A percentile compares a stretch with the other conserved stretches of the same genome.
These are phyloP conservation scores for Phytophthora kernoviae DNA, from an alignment of 352 stramenopile species.

Conservation along the genomic window DNA sequence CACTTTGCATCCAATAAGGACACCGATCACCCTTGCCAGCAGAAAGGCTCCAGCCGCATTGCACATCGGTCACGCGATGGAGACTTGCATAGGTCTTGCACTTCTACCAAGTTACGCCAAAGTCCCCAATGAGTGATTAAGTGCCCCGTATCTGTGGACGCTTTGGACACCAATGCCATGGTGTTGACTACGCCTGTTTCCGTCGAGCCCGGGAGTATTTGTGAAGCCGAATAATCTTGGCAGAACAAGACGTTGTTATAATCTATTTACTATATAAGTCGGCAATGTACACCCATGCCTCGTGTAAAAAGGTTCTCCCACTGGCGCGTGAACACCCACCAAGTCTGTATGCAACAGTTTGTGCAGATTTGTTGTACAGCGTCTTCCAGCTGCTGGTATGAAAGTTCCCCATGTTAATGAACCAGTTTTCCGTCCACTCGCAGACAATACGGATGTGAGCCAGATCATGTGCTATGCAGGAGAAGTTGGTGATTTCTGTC, in stretches of 20 bases:
- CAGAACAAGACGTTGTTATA: conserved; percentile 34
- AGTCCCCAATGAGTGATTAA: not conserved
- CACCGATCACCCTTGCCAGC: not conserved
- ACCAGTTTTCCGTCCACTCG: conserved; percentile 5
- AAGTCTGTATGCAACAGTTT: not conserved
- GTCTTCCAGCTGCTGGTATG: conserved; percentile 4
- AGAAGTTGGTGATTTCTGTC: too few relatives aligned
- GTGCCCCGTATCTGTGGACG: not conserved
- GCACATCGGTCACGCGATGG: not conserved
- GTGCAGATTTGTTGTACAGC: not conserved
- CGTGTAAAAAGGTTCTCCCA: conserved; percentile 25
- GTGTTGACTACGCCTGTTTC: not conserved
- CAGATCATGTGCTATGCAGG: not conserved
- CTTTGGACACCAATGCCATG: not conserved
- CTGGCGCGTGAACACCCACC: conserved; percentile 18
- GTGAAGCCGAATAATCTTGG: conserved; percentile 7
- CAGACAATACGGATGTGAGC: not conserved
- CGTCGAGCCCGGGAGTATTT: not conserved
- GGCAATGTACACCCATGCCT: conserved; percentile 20
- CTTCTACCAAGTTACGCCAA: not conserved
- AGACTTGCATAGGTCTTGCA: not conserved
- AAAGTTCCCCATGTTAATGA: not conserved
- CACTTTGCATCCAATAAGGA: too few relatives aligned
- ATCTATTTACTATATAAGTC: conserved; percentile 39
- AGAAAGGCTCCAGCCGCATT: not conserved